Conservation (phyloP, 2,329 filamentous ascomycete genomes). For the Trichoderma sp. region DNA sequence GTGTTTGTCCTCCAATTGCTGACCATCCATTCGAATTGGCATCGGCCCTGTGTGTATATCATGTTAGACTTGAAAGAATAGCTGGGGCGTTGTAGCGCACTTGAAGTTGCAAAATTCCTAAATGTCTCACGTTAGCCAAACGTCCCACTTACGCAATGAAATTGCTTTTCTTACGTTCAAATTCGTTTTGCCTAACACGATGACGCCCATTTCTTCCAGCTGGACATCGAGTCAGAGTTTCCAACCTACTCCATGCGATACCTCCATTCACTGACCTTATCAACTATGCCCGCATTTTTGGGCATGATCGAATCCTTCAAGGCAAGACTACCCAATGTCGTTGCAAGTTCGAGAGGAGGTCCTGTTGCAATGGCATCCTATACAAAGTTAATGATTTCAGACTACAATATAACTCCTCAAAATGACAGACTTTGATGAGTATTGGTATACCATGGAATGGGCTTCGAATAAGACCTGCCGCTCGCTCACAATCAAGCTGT, state of each 20-base stretch:
- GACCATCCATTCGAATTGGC: not conserved
- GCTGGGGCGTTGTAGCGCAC: not conserved
- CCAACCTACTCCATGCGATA: not conserved
- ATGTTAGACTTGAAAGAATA: not conserved
- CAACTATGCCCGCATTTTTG: not conserved
- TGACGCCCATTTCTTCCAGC: not conserved
- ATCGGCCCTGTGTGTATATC: not conserved
- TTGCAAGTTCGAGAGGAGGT: not conserved
- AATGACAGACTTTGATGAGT: not conserved
- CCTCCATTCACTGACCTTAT: not conserved
- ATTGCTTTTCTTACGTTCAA: not conserved
- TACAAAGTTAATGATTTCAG: not conserved
- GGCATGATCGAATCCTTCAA: not conserved
- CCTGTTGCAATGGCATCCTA: not conserved
- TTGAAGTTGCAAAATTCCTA: not conserved
- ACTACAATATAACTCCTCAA: not conserved
- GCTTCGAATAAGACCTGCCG: not conserved
- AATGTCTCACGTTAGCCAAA: not conserved
- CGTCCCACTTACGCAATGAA: too few species aligned
- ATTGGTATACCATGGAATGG: not conserved
- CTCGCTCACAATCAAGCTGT: not conserved
- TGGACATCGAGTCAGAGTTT: not conserved
- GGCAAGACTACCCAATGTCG: not conserved
- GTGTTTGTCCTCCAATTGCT: not conserved
- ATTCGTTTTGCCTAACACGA: not conserved